These are phyloP conservation scores for Plantago elongata DNA, from an alignment of 257 asterid genomes.

Conservation along the genomic window DNA sequence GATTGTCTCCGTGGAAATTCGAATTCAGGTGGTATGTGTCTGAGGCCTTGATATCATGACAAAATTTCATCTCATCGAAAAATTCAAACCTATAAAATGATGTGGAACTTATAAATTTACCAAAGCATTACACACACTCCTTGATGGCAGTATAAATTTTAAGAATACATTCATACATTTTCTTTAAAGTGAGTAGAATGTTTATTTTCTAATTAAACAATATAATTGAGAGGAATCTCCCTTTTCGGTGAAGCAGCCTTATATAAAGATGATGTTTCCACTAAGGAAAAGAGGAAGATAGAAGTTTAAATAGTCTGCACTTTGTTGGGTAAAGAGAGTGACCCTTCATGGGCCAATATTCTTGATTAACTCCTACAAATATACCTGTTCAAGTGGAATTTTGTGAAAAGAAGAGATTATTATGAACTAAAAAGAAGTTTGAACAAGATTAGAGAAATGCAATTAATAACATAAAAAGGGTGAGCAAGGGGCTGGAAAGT, in stretches of 20 bases:
- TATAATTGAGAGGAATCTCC: slow-evolving; percentile 7
- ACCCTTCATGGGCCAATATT: slow-evolving; percentile 36
- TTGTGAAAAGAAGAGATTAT: slow-evolving; percentile 31
- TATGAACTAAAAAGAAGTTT: not conserved
- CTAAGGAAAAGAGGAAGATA: slow-evolving; percentile 18
- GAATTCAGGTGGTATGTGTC: too few relatives aligned
- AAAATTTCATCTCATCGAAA: too few relatives aligned
- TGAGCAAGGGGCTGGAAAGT: not conserved
- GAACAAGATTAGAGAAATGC: not conserved
- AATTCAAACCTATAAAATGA: too few relatives aligned
- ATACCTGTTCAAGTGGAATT: slow-evolving; percentile 19
- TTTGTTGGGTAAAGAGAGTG: slow-evolving; percentile 33
- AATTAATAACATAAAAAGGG: not conserved
- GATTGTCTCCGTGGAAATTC: too few relatives aligned
- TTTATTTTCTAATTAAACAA: not conserved
- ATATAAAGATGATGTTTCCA: slow-evolving; percentile 41
- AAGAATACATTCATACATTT: too few relatives aligned
- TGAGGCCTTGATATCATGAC: too few relatives aligned
- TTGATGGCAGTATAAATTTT: too few relatives aligned
- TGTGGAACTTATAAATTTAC: too few relatives aligned
- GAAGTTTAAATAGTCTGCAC: slow-evolving; percentile 16
- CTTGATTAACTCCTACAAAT: slow-evolving; percentile 27
- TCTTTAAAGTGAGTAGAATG: not conserved
- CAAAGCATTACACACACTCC: too few relatives aligned
- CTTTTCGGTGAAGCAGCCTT: slow-evolving; percentile 36